Evolutionary conservation across 352 stramenopile genomes (phyloP), one percentile per base, ranked within the genome.

Genomic region (Pythium biforme): DNA sequence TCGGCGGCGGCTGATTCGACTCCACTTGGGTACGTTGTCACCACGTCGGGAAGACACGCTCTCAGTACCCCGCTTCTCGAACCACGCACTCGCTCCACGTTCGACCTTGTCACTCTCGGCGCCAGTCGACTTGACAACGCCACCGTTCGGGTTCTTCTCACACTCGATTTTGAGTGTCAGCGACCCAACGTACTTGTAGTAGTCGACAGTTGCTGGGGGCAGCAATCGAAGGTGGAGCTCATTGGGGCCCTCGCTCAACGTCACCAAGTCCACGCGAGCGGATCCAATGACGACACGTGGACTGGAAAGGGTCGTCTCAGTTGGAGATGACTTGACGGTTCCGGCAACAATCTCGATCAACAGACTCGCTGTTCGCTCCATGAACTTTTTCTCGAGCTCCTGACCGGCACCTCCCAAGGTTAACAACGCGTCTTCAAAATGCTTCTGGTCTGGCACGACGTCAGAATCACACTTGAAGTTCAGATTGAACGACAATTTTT

Each of bases 131-230:
- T 23, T 25, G 1, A 47, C 40, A 25, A 4, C 40, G 6, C 20
- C 40, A 26, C 20, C 19, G n/a, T 10, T 27, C 3, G n/a, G 9
- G 19, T 47, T 7, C 22, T 74, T 59, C 1, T 45, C 43, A 22
- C 68, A 74, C 2, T 69, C 57, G 7, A 89, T 57, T 4, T 73
- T 62, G 8, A 86, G 15, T 26, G 70, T 73, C 8, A 89, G 23
- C 1, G 73, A 77, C 0, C 82, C 82, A 23, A 81, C 65, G 51
- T 70, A 83, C 25, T 80, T 88, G 66, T 79, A 83, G 34, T 87
- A 89, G 25, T 80, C 71, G 0, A 72, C 48, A 17, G 33, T 53
- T 11, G 72, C 67, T 11, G 62, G 47, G 26, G 82, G 79, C 12
- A 89, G 41, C 23, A 91, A 56, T 12, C 67, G 62, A 22, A 88